Evolutionary conservation across 352 stramenopile genomes (phyloP), one percentile per base, ranked within the genome.

Genomic region (Pythium graminicola): DNA sequence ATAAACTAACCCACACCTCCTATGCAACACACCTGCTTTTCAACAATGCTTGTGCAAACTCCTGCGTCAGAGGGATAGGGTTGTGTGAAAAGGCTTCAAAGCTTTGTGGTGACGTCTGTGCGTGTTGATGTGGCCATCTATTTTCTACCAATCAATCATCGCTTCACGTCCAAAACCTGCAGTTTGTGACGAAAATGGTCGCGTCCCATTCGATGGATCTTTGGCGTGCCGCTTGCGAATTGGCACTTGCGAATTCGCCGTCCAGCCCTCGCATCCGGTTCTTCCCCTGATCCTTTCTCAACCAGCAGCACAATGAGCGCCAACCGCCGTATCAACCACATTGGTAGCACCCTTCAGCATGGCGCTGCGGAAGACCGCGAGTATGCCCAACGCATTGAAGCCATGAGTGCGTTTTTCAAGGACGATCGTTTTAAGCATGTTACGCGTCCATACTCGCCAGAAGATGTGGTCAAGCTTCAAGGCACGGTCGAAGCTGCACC

Each of bases 391-490:
- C 84, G 84, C 53, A 63, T 93, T 16, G 74, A 91, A 67, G 77
- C 86, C 51, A 76, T 77, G 49, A 59, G 73, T 45, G 76, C 76
- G 50, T 93, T 92, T 64, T 58, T 92, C 33, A 69, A 68, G 50
- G 66, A 74, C 60, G 69, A 83, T 28, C 81, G 84, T 57, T 94
- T 93, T 67, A 60, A 86, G 60, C 67, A 90, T 61, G 76, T 88
- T 14, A 86, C 76, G 55, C 83, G 83, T 20, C 83, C 79, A 43
- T 94, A 92, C 69, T 57, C 62, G 55, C 68, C 81, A 28, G 76
- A 90, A 46, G 78, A 88, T n/a, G 84, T 94, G 22, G 84, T 92
- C 51, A 92, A 93, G 64, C 80, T 94, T 49, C 81, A 94, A 65
- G 84, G 81, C 47, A 81, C 78, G 28, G 59, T 91, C 38, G 69